Conservation (phyloP, 1,284 basidiomycete genomes). For the Apiotrichum gracile region DNA sequence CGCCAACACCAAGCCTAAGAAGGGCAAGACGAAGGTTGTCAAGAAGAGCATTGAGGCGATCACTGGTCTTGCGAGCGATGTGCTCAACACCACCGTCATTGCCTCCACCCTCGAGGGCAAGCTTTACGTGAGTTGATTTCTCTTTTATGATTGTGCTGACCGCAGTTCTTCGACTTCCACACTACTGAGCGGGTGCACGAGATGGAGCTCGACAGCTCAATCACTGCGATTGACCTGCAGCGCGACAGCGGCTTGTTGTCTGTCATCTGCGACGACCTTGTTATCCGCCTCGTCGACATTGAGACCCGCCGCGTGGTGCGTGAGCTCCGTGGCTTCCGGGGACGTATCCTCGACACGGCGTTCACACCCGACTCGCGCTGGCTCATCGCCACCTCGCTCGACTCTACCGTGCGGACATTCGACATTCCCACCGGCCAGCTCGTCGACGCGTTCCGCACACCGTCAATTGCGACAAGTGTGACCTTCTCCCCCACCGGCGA, state of each 20-base stretch:
- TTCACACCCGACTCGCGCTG: slow-evolving; percentile 93
- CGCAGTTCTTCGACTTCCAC: slow-evolving; percentile 93
- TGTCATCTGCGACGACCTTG: slow-evolving; percentile 75
- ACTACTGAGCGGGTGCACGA: slow-evolving; percentile 66
- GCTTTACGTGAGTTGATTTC: slow-evolving; percentile 60
- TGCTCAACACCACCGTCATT: slow-evolving; percentile 73
- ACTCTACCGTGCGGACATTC: slow-evolving; percentile 89
- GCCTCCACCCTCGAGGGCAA: slow-evolving; percentile 83
- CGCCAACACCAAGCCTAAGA: slow-evolving; percentile 21
- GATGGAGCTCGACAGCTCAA: slow-evolving; percentile 61
- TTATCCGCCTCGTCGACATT: slow-evolving; percentile 80
- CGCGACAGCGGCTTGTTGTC: slow-evolving; percentile 82
- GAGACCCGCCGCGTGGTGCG: slow-evolving; percentile 83
- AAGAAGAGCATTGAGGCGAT: slow-evolving; percentile 57
- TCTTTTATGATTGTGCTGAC: neutral
- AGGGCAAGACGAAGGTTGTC: slow-evolving; percentile 41
- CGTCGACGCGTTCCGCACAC: slow-evolving; percentile 85
- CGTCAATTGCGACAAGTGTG: slow-evolving; percentile 83
- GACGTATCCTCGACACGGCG: slow-evolving; percentile 73
- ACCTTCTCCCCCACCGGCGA: slow-evolving; percentile 92
- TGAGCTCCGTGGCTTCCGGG: slow-evolving; percentile 74
- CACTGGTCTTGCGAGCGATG: slow-evolving; percentile 79
- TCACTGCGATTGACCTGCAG: slow-evolving; percentile 69
- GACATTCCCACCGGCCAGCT: slow-evolving; percentile 89
- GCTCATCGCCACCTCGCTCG: slow-evolving; percentile 81